A percentile compares a stretch with the other conserved stretches of the same genome.
phyloP scores from a whole-genome alignment of 2,329 filamentous ascomycete species.

The Pyricularia sp. region DNA sequence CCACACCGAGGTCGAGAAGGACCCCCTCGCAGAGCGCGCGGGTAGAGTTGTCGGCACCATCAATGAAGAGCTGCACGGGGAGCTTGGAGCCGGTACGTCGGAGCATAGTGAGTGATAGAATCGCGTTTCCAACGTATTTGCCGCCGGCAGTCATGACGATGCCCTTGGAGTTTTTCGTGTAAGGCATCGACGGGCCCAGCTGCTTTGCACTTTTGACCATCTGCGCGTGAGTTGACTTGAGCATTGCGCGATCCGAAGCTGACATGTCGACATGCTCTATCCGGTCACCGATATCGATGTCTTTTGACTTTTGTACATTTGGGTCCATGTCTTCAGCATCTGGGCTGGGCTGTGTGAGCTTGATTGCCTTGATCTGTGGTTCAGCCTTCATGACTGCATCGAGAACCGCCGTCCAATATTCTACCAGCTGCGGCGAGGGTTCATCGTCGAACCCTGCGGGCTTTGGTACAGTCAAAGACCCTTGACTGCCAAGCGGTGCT shows the following conservation, averaged over 20 bases:
- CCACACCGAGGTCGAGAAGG: conserved; percentile 16
- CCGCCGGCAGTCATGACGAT: conserved; percentile 37
- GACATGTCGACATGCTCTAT: conserved; percentile 1
- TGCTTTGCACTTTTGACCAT: conserved; percentile 20
- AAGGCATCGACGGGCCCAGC: conserved; percentile 19
- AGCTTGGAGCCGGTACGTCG: conserved; percentile 34
- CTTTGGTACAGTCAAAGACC: background rate
- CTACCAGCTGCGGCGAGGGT: conserved; percentile 9
- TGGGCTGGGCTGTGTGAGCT: background rate
- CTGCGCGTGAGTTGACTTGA: conserved; percentile 17
- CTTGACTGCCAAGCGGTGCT: background rate
- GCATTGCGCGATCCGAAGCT: background rate
- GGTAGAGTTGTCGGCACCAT: conserved; percentile 18
- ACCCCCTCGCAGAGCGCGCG: conserved; percentile 16
- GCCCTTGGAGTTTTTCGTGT: conserved; percentile 22
- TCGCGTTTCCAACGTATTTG: conserved; percentile 32
- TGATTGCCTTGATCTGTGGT: conserved; percentile 3
- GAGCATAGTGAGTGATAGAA: conserved; percentile 37
- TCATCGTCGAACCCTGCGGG: background rate
- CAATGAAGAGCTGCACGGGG: conserved; percentile 28
- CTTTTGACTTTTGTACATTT: background rate
- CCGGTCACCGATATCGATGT: background rate
- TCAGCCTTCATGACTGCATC: conserved; percentile 5
- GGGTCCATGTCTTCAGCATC: background rate
- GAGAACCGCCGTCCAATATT: conserved; percentile 8